A percentile compares a stretch with the other conserved stretches of the same genome.
Conservation (phyloP, 23 red algal species). For the Pyropia haitanensis region DNA sequence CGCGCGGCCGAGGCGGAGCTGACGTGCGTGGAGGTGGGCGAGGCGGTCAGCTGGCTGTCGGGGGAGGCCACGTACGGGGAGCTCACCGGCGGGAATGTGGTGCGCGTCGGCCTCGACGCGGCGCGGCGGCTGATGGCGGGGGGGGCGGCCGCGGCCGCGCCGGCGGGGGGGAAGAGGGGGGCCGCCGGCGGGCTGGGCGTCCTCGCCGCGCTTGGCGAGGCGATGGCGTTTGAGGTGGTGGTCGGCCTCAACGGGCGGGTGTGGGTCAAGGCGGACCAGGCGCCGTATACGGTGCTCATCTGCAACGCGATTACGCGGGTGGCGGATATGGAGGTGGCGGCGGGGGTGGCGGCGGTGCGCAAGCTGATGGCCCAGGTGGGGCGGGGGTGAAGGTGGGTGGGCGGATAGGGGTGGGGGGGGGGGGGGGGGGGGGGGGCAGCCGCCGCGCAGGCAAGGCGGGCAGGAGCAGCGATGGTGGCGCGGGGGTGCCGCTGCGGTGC, state of each 20-base stretch:
- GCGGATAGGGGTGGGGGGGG: too few relatives aligned
- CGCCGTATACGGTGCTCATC: constrained; percentile 40
- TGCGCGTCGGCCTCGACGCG: constrained; percentile 15
- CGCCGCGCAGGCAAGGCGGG: too few relatives aligned
- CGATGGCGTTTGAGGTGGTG: constrained; percentile 71
- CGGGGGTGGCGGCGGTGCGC: constrained; percentile 13
- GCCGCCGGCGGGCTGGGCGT: constrained; percentile 7
- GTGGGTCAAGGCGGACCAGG: constrained; percentile 49
- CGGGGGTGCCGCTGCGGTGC: too few relatives aligned
- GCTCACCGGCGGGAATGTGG: constrained; percentile 29
- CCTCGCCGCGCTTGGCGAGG: constrained; percentile 31
- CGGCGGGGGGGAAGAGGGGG: neutral
- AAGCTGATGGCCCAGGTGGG: too few relatives aligned
- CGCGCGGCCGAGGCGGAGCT: constrained; percentile 57
- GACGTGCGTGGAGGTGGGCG: constrained; percentile 66
- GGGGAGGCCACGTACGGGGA: constrained; percentile 74
- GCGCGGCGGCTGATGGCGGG: neutral
- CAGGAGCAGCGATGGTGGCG: too few relatives aligned
- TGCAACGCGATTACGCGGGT: constrained; percentile 26
- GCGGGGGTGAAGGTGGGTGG: too few relatives aligned
- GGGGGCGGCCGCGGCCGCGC: neutral
- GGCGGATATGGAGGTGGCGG: constrained; percentile 27
- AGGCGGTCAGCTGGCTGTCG: constrained; percentile 42
- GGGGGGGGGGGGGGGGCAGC: too few relatives aligned
- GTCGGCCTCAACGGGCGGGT: constrained; percentile 83